A percentile compares a stretch with the other conserved stretches of the same genome.
phyloP scores from a whole-genome alignment of 306 rosid genomes.

The Cicer yamashitae region DNA sequence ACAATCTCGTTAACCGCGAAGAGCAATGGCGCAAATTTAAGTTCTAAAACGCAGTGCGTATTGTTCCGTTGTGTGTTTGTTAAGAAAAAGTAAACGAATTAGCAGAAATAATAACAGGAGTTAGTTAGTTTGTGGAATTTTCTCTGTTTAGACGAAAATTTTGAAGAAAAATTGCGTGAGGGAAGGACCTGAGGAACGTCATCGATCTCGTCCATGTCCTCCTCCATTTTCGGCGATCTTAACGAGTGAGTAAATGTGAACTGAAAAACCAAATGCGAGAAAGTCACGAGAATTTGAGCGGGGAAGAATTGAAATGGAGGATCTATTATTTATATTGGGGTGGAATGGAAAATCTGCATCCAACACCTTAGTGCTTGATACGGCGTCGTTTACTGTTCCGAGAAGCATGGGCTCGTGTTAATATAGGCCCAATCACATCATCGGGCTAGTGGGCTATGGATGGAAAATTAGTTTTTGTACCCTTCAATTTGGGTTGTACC shows the following conservation, averaged over 20 bases:
- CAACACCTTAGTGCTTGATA: neutral
- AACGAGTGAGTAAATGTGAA: conserved; percentile 3
- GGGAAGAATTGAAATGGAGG: conserved; percentile 15
- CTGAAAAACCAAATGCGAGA: conserved; percentile 19
- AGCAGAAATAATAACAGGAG: neutral
- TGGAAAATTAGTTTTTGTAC: too few relatives aligned
- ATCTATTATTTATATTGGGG: conserved; percentile 35
- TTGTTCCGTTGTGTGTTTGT: neutral
- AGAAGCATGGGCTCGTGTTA: neutral
- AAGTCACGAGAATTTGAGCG: conserved; percentile 23
- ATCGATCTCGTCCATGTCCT: conserved; percentile 84
- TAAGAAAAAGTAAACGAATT: neutral
- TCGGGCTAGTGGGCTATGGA: too few relatives aligned
- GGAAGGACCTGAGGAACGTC: conserved; percentile 75
- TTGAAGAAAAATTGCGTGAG: conserved; percentile 21
- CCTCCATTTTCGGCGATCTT: conserved; percentile 69
- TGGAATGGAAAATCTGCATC: neutral
- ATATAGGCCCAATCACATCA: too few relatives aligned
- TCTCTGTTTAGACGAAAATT: neutral
- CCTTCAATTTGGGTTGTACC: too few relatives aligned
- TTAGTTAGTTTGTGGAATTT: neutral
- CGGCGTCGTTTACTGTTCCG: neutral
- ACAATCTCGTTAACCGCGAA: conserved; percentile 3
- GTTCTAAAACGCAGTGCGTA: conserved; percentile 5
- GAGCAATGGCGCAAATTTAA: conserved; percentile 17